Conservation (phyloP, 2,329 filamentous ascomycete genomes). For the Ceratocystis harringtonii region DNA sequence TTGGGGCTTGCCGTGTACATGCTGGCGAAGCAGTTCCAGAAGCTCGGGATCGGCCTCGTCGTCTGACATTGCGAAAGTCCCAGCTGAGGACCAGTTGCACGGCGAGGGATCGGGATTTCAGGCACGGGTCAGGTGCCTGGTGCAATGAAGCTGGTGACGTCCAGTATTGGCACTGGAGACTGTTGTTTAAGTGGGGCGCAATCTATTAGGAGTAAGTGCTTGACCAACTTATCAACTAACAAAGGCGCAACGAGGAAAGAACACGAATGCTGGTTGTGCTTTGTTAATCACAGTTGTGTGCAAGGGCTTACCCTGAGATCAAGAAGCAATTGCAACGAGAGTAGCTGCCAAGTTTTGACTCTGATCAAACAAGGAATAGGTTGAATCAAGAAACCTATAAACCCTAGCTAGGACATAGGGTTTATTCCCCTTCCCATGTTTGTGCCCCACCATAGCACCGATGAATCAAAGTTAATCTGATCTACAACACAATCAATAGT, state of each 20-base stretch:
- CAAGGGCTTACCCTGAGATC: no score
- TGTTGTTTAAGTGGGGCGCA: not conserved
- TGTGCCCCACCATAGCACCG: conserved; percentile 3
- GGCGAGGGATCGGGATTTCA: not conserved
- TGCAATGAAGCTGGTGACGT: not conserved
- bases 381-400: not conserved
- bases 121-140: not conserved
- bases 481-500: not conserved
- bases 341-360: not conserved
- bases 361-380: not conserved
- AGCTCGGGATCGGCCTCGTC: conserved; percentile 84
- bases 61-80: conserved; percentile 54
- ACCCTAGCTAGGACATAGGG: not conserved
- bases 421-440: not conserved
- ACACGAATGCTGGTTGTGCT: not conserved
- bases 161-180: not conserved
- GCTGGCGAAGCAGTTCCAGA: conserved; percentile 68
- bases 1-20: conserved; percentile 46
- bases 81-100: not conserved
- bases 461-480: conserved; percentile 3
- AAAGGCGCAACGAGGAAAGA: not conserved
- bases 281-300: not conserved
- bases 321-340: no score
- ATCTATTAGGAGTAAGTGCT: not conserved
- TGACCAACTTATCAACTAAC: not conserved